Percentiles rank a stretch among this genome's conserved stretches.
Evolutionary conservation across 2,329 filamentous ascomycete species (phyloP).

Genomic region (Cryphonectria parasitica): DNA sequence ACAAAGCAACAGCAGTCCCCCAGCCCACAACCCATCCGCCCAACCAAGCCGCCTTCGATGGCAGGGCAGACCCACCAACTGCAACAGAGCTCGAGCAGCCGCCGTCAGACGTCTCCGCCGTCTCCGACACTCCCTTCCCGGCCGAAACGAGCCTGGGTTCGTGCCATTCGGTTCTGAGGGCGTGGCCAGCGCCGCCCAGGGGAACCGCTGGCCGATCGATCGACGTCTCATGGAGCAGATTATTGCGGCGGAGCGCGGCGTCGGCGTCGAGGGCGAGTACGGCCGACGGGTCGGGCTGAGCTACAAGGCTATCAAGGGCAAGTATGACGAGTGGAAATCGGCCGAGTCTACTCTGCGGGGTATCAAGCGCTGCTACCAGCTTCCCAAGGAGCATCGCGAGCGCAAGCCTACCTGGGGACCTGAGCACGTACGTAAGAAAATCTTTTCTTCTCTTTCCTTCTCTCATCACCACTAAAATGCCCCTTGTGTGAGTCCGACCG

Average conservation of each 20-base stretch:
- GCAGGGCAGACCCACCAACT: background rate
- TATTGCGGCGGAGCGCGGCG: constrained; percentile 8
- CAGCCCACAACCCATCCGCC: too few relatives aligned
- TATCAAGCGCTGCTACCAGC: constrained; percentile 1
- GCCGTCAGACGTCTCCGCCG: too few relatives aligned
- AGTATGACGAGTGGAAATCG: constrained; percentile 4
- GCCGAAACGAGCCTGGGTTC: background rate
- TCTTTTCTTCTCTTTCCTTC: background rate
- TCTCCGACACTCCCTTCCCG: background rate
- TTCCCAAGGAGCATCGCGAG: constrained; percentile 16
- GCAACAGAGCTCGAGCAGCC: background rate
- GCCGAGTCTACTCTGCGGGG: constrained; percentile 15
- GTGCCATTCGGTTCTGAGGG: constrained; percentile 2
- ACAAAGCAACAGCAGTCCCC: background rate
- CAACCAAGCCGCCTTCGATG: too few relatives aligned
- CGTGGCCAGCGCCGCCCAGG: constrained; percentile 11
- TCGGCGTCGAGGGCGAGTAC: background rate
- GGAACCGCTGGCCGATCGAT: constrained; percentile 12
- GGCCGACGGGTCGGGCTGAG: background rate
- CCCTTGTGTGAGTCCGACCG: too few relatives aligned
- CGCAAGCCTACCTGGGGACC: constrained; percentile 12
- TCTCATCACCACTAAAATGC: too few relatives aligned
- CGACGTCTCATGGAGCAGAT: constrained; percentile 6
- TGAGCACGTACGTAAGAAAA: constrained; percentile 9
- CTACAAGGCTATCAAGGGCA: constrained; percentile 10